Evolutionary conservation across 176 grass and related monocot species (phyloP), one percentile per base, ranked within the genome.

Genomic region (Ensete glaucum): DNA sequence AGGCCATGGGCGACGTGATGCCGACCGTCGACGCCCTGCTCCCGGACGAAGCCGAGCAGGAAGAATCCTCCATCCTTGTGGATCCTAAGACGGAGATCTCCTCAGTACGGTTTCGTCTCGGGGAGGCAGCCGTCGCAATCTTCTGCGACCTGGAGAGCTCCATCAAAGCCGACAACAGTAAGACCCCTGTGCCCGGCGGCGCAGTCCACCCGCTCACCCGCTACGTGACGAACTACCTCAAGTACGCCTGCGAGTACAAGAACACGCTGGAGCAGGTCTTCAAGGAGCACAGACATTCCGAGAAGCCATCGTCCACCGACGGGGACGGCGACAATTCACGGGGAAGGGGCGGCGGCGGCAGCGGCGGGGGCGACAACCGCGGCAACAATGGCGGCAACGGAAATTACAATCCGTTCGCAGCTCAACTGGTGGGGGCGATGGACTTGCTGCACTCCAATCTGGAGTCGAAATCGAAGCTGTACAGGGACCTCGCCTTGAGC

Each of bases 201-300:
- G 88, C 86, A 0, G 87, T 99, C 56, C 91, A 99, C 75, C 96
- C 91, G 1, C 77, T 99, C 34, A 91, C 91, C 15, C 91, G 86
- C 23, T 99, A 89, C 85, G 51, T 91, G 26, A 95, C 91, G 96
- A 99, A 99, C 85, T 99, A 95, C 79, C 88, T 99, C 69, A 83
- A 89, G 85, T 85, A 83, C 62, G 86, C 75, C 50, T 91, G 91
- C 64, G 96, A 76, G 72, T 95, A 99, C 87, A 92, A 83, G 85
- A 81, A 67, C 25, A 99, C 88, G 1, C 75, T 99, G 19, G 88
- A 95, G 77, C 80, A 99, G 68, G 86, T 95, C 43, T 99, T 95
- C 83, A 76, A 71, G 54, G 88, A 91, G 80, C 70, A 95, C 80
- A 56, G 11, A 54, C 11, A 74, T 4, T 14, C 72, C 13, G 82